These are phyloP conservation scores for Elongisporangium anandrum DNA, from an alignment of 352 stramenopile species.

Conservation along the genomic window DNA sequence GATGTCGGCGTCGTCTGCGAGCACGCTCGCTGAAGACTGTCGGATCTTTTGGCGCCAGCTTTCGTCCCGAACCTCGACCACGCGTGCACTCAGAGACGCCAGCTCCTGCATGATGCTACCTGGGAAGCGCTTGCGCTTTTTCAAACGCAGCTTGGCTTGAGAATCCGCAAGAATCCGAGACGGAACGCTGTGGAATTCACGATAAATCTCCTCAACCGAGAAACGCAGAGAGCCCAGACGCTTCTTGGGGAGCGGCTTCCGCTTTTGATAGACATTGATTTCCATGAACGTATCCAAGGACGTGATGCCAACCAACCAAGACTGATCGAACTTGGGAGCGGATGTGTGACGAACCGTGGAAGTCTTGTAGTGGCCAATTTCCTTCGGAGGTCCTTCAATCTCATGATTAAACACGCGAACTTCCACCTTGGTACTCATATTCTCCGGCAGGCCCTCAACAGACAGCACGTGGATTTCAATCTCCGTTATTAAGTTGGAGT, in stretches of 20 bases:
- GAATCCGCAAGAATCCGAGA: slow-evolving; percentile 64
- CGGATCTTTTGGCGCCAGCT: slow-evolving; percentile 61
- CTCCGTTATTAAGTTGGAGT: slow-evolving; percentile 86
- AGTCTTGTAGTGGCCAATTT: slow-evolving; percentile 68
- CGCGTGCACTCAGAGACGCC: slow-evolving; percentile 24
- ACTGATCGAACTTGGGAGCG: slow-evolving; percentile 78
- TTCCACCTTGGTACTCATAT: slow-evolving; percentile 65
- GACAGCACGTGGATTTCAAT: slow-evolving; percentile 75
- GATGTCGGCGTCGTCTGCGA: neutral
- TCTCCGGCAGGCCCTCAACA: slow-evolving; percentile 62
- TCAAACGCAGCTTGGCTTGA: slow-evolving; percentile 69
- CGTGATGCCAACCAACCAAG: slow-evolving; percentile 70
- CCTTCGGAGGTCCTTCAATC: slow-evolving; percentile 32
- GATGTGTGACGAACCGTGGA: slow-evolving; percentile 56
- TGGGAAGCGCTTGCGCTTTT: slow-evolving; percentile 69
- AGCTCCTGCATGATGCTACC: slow-evolving; percentile 80
- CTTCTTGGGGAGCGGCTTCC: slow-evolving; percentile 83
- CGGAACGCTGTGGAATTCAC: slow-evolving; percentile 71
- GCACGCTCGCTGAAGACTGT: slow-evolving; percentile 25
- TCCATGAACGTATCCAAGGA: slow-evolving; percentile 79
- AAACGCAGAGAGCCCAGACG: slow-evolving; percentile 62
- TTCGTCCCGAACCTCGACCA: slow-evolving; percentile 60
- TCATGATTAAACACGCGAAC: slow-evolving; percentile 58
- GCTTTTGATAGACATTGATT: slow-evolving; percentile 79
- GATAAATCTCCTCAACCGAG: slow-evolving; percentile 85